phyloP scores from a whole-genome alignment of 805 yeast species.

The Diddensiella caesifluorescens region DNA sequence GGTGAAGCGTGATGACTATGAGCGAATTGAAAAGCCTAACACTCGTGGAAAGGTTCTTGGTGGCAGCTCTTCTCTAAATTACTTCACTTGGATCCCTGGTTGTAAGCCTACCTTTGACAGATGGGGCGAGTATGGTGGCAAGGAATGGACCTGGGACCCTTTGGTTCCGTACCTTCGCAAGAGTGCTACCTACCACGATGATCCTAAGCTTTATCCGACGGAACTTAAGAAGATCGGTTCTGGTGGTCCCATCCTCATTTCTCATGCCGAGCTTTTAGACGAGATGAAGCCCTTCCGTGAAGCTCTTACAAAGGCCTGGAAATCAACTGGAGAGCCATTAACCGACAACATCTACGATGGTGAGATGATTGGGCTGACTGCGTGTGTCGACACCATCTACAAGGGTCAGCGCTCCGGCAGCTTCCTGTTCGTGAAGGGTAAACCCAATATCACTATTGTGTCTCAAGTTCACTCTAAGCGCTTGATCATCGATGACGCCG shows the following conservation, averaged over 20 bases:
- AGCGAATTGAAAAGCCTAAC: constrained; percentile 30
- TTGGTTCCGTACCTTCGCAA: constrained; percentile 28
- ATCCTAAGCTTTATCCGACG: constrained; percentile 18
- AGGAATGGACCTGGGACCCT: constrained; percentile 31
- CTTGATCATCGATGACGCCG: constrained; percentile 24
- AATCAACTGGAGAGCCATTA: constrained; percentile 22
- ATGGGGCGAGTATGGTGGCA: constrained; percentile 30
- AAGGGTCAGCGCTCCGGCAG: constrained; percentile 26
- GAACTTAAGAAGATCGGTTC: constrained; percentile 23
- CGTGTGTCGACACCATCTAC: constrained; percentile 26
- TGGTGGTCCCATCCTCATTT: constrained; percentile 27
- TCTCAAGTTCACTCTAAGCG: constrained; percentile 29
- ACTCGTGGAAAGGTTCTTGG: constrained; percentile 35
- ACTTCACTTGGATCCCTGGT: constrained; percentile 32
- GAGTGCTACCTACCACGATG: constrained; percentile 27
- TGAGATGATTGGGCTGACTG: constrained; percentile 21
- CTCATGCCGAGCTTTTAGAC: constrained; percentile 24
- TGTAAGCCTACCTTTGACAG: constrained; percentile 29
- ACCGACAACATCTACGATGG: constrained; percentile 26
- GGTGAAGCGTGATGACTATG: constrained; percentile 30
- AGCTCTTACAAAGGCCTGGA: constrained; percentile 18
- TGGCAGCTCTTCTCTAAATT: constrained; percentile 33
- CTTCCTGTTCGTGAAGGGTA: constrained; percentile 19
- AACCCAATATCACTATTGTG: constrained; percentile 28
- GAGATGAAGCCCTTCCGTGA: constrained; percentile 22